Conservation (phyloP, 441 rosid genomes). For the Oxalis stricta region DNA sequence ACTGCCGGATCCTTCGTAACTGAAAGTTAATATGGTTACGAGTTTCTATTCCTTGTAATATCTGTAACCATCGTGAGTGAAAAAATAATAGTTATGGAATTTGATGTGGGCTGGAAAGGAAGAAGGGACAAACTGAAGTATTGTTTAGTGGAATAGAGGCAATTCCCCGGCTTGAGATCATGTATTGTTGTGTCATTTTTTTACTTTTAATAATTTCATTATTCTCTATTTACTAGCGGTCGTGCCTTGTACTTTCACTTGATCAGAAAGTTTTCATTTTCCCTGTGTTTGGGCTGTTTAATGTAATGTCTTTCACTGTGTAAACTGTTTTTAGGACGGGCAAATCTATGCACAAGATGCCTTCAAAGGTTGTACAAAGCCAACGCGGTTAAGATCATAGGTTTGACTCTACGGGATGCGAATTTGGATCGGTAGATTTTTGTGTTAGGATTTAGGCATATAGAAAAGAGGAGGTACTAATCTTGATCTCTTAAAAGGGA, state of each 20-base stretch:
- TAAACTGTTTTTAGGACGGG: background rate
- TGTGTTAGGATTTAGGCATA: no score
- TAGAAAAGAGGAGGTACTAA: no score
- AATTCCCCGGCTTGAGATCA: slow-evolving; percentile 2
- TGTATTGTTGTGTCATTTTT: slow-evolving; percentile 4
- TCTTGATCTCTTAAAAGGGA: no score
- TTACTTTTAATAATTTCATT: background rate
- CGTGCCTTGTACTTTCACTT: background rate
- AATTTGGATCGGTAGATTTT: no score
- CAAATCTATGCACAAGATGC: no score
- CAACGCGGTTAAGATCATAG: no score
- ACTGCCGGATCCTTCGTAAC: slow-evolving; percentile 5
- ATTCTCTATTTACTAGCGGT: background rate
- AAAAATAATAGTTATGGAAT: slow-evolving; percentile 9
- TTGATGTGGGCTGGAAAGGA: background rate
- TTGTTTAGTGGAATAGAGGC: slow-evolving; percentile 6
- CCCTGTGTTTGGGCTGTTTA: no score
- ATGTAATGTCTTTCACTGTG: background rate
- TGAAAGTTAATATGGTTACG: slow-evolving; percentile 8
- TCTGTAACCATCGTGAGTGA: slow-evolving; percentile 16
- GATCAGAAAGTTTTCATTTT: background rate
- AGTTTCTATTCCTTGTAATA: slow-evolving; percentile 8
- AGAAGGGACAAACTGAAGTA: background rate
- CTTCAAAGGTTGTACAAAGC: no score
- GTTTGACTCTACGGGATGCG: no score